Evolutionary conservation across 2,329 filamentous ascomycete genomes (phyloP), one percentile per base, ranked within the genome.

Genomic region (Huntiella savannae): DNA sequence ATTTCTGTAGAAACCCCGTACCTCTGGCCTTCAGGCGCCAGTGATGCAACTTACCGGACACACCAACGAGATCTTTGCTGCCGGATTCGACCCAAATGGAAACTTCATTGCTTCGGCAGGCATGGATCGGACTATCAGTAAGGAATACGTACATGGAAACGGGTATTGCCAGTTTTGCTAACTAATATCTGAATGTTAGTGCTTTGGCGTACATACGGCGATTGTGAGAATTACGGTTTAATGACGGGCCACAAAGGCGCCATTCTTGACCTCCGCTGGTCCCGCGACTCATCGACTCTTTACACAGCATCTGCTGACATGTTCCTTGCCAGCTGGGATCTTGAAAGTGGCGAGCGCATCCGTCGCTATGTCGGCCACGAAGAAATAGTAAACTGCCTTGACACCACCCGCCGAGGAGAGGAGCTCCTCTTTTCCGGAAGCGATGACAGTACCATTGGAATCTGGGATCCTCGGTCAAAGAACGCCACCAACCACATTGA

Each of bases 401-500:
- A 94, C 56, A 77, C 92, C 51, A 91, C 80, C 65, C 82, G 79
- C 59, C 74, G 91, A 56, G 91, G 91, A 45, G 85, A 94, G 59
- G 91, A 96, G 57, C 65, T 95, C 44, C 65, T 98, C 40, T 74
- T 95, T 51, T 94, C 84, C 58, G 91, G 82, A 34, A 92, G 86
- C 53, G 88, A 98, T 58, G 91, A 98, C 60, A 86, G 87, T 4
- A 84, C 77, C 52, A 86, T 98, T 56, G 87, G 86, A 49, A 82
- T 96, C 40, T 98, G 91, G 91, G 91, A 98, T 59, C 86, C 88
- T 6, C 73, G 91, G 55, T 80, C 84, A 48, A 96, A 95, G 62
- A 76, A 84, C 46, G 88, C 86, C 0, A 74, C 82, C 48, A 83
- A 92, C 56, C 86, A 87, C 55, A 80, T 96, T 52, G 77, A 88